Conservation (phyloP, 2,329 filamentous ascomycete species). For the Penicillium frequentans region DNA sequence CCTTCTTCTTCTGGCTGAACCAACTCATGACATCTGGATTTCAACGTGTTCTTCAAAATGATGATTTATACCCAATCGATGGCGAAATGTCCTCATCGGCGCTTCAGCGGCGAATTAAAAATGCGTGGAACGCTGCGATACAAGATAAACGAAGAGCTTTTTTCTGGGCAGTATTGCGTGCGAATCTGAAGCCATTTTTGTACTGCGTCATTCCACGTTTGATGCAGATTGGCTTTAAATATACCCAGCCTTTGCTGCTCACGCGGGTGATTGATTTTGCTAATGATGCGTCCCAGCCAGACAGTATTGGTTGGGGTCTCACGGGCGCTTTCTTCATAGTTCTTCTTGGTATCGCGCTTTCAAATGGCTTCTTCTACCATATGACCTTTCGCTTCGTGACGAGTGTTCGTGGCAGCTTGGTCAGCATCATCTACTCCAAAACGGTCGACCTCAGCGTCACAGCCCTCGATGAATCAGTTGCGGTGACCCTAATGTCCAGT, state of each 20-base stretch:
- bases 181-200: not conserved
- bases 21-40: slow-evolving; percentile 48
- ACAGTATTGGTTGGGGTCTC: slow-evolving; percentile 5
- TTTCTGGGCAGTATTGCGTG: not conserved
- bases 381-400: slow-evolving; percentile 7
- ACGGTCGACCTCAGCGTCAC: slow-evolving; percentile 6
- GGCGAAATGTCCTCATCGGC: not conserved
- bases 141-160: not conserved
- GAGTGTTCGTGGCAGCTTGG: not conserved
- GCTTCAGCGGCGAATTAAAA: not conserved
- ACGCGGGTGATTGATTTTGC: slow-evolving; percentile 21
- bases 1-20: slow-evolving; percentile 52
- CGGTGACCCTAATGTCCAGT: slow-evolving; percentile 11
- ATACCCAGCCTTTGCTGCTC: slow-evolving; percentile 29
- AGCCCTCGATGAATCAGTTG: slow-evolving; percentile 4
- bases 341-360: slow-evolving; percentile 4
- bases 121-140: not conserved
- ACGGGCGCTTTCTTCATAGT: slow-evolving; percentile 6
- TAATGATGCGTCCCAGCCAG: slow-evolving; percentile 2
- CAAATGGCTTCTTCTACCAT: slow-evolving; percentile 4
- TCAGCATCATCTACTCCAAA: slow-evolving; percentile 2
- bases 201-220: slow-evolving; percentile 20
- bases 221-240: slow-evolving; percentile 21
- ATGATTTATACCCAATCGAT: slow-evolving; percentile 2
- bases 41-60: not conserved